Evolutionary conservation across 371 early-diverging fungal genomes (phyloP).

Genomic region (Blastocladiella emersonii): DNA sequence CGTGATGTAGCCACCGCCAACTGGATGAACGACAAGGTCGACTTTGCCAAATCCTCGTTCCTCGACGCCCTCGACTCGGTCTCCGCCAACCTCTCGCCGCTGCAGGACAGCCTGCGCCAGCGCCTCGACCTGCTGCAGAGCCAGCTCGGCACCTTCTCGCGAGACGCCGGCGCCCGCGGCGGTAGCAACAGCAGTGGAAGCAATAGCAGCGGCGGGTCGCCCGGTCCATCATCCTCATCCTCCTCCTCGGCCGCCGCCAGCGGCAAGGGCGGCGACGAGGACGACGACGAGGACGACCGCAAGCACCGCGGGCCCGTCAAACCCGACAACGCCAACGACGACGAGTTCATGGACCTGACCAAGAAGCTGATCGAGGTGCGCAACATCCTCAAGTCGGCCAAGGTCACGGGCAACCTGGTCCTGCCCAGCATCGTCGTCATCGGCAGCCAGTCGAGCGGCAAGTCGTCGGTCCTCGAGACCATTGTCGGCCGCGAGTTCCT

Average conservation of each 20-base stretch:
- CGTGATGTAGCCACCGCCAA: neutral
- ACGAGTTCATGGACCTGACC: slow-evolving; percentile 72
- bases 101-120: neutral
- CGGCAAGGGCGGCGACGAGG: neutral
- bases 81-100: neutral
- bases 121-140: neutral
- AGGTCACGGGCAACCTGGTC: slow-evolving; percentile 54
- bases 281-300: neutral
- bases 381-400: slow-evolving; percentile 73
- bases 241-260: neutral
- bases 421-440: slow-evolving; percentile 96
- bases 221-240: too few species aligned
- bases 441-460: slow-evolving; percentile 96
- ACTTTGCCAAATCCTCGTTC: neutral
- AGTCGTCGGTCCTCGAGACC: slow-evolving; percentile 97
- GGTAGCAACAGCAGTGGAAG: neutral
- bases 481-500: slow-evolving; percentile 96
- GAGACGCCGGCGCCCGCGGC: neutral
- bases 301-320: neutral
- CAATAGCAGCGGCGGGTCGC: neutral
- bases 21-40: neutral
- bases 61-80: neutral
- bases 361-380: slow-evolving; percentile 87
- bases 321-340: slow-evolving; percentile 3
- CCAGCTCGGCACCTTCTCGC: neutral